Evolutionary conservation across 768 basidiomycete genomes (phyloP).

Genomic region (Boletus barrowsii): DNA sequence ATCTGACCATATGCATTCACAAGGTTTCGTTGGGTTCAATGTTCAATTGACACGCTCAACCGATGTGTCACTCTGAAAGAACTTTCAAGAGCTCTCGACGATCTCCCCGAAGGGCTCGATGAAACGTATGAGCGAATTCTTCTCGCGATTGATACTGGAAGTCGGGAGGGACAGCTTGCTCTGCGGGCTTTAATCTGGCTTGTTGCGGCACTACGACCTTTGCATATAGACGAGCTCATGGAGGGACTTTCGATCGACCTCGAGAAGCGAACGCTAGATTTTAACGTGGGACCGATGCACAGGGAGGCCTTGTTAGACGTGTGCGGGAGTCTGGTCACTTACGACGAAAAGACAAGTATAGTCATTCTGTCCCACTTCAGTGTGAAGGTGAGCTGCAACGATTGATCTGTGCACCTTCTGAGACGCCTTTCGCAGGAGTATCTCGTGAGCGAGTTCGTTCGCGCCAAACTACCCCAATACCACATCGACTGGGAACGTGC

Average conservation of each 20-base stretch:
- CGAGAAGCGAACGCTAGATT: not conserved
- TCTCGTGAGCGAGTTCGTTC: not conserved
- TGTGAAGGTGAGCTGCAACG: not conserved
- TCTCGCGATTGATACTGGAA: not conserved
- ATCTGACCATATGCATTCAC: not conserved
- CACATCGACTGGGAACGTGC: not conserved
- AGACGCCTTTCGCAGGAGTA: not conserved
- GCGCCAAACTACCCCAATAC: not conserved
- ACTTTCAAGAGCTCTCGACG: not conserved
- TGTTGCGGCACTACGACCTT: slow-evolving; percentile 1
- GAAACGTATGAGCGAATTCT: slow-evolving; percentile 7
- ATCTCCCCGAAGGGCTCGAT: not conserved
- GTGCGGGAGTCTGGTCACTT: slow-evolving; percentile 6
- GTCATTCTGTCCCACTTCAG: slow-evolving; percentile 4
- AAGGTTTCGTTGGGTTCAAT: slow-evolving; percentile 5
- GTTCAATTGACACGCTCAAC: slow-evolving; percentile 1
- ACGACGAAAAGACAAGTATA: not conserved
- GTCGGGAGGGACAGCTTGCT: not conserved
- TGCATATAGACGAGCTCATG: not conserved
- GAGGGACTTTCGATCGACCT: slow-evolving; percentile 1
- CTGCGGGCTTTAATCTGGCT: slow-evolving; percentile 2
- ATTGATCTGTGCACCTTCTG: not conserved
- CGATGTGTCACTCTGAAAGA: not conserved
- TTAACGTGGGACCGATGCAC: slow-evolving; percentile 1
- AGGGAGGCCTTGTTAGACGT: slow-evolving; percentile 1